Base-by-base conservation (phyloP, 371 early-diverging fungal species). In the Blastocladiella emersonii region DNA sequence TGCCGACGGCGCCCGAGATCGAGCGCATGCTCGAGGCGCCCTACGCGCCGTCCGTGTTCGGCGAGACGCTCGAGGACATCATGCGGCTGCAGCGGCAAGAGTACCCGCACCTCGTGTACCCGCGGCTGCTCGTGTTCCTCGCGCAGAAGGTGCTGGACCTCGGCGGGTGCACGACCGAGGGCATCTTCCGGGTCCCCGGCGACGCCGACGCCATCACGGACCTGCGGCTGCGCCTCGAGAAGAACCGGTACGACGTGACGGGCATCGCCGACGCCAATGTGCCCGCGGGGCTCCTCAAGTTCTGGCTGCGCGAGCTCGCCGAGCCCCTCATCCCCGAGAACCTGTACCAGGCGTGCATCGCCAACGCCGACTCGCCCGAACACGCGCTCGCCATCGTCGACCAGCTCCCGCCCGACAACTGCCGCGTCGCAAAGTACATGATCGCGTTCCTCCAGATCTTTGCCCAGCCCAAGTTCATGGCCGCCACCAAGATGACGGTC, bases 101-200 rank as follows among this genome's bases (percentile, higher is more conserved):
- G 67, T 70, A 70, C 61, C 72, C 76, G 30, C 68, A 76, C 5
- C 72, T 81, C 55, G 68, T 77, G 27, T 75, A 90, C 39, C 98
- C 98, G 6, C 76, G 81, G 17, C 80, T 97, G 57, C 80, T 97
- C 44, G 80, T 85, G n/a, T 91, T 91, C 68, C 74, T 97, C 62
- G 78, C 87, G 4, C 84, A 87, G 27, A 74, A 84, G 25, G 86
- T 97, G 23, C 68, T 84, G 44, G 67, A 80, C 0, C 74, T 93
- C 39, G 81, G 87, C 56, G 98, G 98, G 17, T 78, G 78, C 53
- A 57, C 71, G 60, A 80, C 92, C 15, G 95, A 97, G 70, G 98
- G 98, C n/a, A 93, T 97, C 34, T 97, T 97, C 70, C 86, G 98
- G 62, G 91, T 97, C 27, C 92, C 98, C 23, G 98, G 93, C 25